Evolutionary conservation across 2,329 filamentous ascomycete genomes (phyloP).

Genomic region (Aureobasidium sp.): DNA sequence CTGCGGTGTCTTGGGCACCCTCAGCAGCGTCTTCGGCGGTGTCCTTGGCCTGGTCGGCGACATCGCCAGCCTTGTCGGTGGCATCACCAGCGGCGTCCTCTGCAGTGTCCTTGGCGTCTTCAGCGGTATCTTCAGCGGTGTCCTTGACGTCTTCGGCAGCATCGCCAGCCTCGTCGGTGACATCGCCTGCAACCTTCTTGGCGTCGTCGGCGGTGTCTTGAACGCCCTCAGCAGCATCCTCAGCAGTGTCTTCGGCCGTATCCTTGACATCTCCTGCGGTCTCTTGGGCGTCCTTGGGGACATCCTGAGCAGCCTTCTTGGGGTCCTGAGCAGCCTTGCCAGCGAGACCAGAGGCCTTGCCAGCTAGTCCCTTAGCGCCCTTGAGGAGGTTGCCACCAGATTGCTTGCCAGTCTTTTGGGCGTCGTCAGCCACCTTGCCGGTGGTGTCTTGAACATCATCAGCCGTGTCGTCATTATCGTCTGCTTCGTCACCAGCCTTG

Average conservation of each 20-base stretch:
- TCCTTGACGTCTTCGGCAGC: constrained; percentile 25
- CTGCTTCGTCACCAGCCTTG: constrained; percentile 33
- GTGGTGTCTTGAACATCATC: constrained; percentile 24
- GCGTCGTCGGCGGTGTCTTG: constrained; percentile 29
- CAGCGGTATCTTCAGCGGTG: constrained; percentile 22
- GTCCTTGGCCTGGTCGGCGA: constrained; percentile 24
- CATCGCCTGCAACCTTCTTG: constrained; percentile 32
- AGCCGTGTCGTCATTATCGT: constrained; percentile 25
- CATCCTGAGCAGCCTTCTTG: constrained; percentile 26
- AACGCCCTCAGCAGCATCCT: constrained; percentile 28
- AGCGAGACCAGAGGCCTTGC: constrained; percentile 40
- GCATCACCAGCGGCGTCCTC: constrained; percentile 22
- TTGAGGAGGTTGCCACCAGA: constrained; percentile 34
- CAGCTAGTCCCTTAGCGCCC: constrained; percentile 41
- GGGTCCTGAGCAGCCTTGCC: constrained; percentile 37
- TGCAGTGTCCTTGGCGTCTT: constrained; percentile 28
- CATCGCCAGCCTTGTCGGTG: constrained; percentile 20
- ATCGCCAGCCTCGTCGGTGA: constrained; percentile 27
- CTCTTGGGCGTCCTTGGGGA: constrained; percentile 27
- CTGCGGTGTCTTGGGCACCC: constrained; percentile 27
- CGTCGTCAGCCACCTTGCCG: constrained; percentile 28
- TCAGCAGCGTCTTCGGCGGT: constrained; percentile 27
- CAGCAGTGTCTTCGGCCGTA: constrained; percentile 31
- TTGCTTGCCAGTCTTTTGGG: constrained; percentile 29
- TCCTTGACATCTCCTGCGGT: constrained; percentile 29